These are phyloP conservation scores for Puccinellia tenuiflora DNA, from an alignment of 176 grass and related monocot species.

Conservation along the genomic window DNA sequence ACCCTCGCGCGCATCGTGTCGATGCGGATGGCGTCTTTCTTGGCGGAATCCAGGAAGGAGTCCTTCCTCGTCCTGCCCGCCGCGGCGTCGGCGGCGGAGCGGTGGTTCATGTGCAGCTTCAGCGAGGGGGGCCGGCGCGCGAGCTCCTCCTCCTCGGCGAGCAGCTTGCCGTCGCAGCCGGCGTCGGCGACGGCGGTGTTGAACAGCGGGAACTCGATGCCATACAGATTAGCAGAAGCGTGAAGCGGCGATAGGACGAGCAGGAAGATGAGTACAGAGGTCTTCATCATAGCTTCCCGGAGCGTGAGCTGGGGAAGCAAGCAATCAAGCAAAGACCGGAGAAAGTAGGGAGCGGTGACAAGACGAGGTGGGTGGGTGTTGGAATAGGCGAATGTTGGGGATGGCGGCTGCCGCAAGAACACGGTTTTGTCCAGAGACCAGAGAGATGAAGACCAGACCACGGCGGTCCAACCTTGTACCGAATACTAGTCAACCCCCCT, in stretches of 20 bases:
- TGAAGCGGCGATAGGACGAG: neutral
- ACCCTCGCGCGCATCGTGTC: conserved; percentile 37
- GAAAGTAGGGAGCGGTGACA: neutral
- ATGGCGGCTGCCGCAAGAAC: conserved; percentile 52
- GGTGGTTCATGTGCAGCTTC: conserved; percentile 62
- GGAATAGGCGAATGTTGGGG: conserved; percentile 44
- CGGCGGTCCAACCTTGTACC: neutral
- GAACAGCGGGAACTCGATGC: conserved; percentile 64
- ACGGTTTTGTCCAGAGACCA: conserved; percentile 35
- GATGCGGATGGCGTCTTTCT: conserved; percentile 58
- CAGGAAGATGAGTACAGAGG: conserved; percentile 8
- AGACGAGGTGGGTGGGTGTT: neutral
- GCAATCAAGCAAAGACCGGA: neutral
- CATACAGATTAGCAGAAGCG: conserved; percentile 22
- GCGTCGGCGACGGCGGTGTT: conserved; percentile 40
- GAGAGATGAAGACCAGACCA: neutral
- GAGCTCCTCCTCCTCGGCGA: conserved; percentile 1
- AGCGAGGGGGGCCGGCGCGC: conserved; percentile 22
- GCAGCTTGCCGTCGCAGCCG: conserved; percentile 45
- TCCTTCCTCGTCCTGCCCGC: conserved; percentile 34
- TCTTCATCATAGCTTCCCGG: neutral
- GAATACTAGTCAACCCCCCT: neutral
- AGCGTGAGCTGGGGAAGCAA: neutral
- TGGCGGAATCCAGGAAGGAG: conserved; percentile 38
- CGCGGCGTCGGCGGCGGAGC: conserved; percentile 4